Base-by-base conservation (phyloP, 257 asterid genomes). In the Plantago major region DNA sequence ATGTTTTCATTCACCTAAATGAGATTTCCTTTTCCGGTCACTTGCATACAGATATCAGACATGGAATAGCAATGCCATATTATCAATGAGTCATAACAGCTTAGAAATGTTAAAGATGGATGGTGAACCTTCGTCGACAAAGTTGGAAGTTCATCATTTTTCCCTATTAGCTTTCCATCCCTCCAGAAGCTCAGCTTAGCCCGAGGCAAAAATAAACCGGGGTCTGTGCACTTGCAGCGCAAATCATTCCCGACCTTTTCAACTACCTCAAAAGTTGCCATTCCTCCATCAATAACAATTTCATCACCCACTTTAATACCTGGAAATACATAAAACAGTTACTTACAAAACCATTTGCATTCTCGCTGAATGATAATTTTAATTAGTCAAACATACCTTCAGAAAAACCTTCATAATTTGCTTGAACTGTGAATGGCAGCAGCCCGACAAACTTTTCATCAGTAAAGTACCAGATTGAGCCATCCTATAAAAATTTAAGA, bases 141-240 rank as follows among this genome's bases (percentile, higher is more conserved):
- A 71, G 93, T 86, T 13, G 95, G 95, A 64, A 82, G 90, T 19
- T 82, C 86, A 55, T 77, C 42, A 57, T 74, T 78, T 62, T 70
- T 80, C 64, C 46, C 74, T 14, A 86, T 82, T 43, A 86, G 84
- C 75, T 74, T 81, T 40, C 91, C 94, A 63, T 89, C 78, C 71
- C 97, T 89, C 95, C 97, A 86, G 48, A 89, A 86, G 78, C 95
- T 84, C 67, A 89, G 63, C 64, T 86, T 86, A 46, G 94, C 95
- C 17, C 87, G 86, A 3, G 97, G 94, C 71, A 86, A 79, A 60
- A 89, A 78, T 56, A 86, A 67, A 68, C 97, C 97, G 42, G 95
- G 76, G 67, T 84, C 95, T 0, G 84, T 81, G 77, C 97, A 89
- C 79, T 81, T 79, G 75, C 95, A 82, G 12, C 86, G 76, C 74